Evolutionary conservation across 306 rosid genomes (phyloP).

Genomic region (Hippophae tibetana): DNA sequence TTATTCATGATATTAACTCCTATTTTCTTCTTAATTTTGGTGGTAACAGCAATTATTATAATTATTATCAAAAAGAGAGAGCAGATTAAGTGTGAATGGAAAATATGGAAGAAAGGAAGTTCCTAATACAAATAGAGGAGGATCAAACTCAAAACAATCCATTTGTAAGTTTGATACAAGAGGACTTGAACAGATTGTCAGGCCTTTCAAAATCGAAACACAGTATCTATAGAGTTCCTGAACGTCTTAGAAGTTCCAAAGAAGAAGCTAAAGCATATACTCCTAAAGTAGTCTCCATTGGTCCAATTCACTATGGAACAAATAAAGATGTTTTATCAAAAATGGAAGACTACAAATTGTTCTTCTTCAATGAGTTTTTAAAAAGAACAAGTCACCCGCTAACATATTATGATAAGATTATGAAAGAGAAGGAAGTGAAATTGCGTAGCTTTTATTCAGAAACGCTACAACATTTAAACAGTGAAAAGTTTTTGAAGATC

Average conservation of each 20-base stretch:
- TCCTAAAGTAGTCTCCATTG: constrained; percentile 16
- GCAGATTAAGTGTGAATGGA: no score
- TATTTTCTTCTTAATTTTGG: no score
- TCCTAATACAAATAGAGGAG: no score
- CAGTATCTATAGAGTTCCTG: background rate
- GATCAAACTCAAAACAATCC: no score
- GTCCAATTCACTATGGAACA: constrained; percentile 10
- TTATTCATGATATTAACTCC: no score
- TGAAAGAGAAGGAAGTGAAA: constrained; percentile 3
- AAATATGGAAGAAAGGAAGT: no score
- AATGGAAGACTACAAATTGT: background rate
- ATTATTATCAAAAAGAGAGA: no score
- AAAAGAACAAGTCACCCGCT: background rate
- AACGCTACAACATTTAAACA: background rate
- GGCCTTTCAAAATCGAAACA: no score
- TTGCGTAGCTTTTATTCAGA: constrained; percentile 12
- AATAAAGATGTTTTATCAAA: background rate
- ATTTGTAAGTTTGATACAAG: no score
- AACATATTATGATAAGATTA: background rate
- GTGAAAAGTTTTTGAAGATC: constrained; percentile 16
- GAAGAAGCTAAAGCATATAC: background rate
- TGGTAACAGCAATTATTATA: no score
- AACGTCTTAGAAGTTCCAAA: background rate
- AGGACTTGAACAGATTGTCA: no score
- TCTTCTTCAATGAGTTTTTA: background rate